Evolutionary conservation across 2,329 filamentous ascomycete genomes (phyloP).

Genomic region (Raffaelea arxii): DNA sequence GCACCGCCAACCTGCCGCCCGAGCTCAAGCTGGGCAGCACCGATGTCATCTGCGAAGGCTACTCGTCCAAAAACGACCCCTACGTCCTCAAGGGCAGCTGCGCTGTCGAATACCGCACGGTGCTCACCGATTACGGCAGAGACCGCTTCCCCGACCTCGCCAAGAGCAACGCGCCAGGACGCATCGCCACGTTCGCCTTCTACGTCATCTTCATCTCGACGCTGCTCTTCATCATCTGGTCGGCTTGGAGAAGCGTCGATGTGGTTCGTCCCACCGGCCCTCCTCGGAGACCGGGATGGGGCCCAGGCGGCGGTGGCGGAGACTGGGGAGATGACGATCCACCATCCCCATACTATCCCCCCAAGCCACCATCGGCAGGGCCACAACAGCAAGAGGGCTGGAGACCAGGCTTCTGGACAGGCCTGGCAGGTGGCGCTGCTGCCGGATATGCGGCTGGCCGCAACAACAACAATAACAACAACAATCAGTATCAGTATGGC

Average conservation of each 20-base stretch:
- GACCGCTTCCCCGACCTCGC: slow-evolving; percentile 52
- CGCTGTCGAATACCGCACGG: slow-evolving; percentile 77
- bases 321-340: slow-evolving; percentile 25
- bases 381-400: slow-evolving; percentile 32
- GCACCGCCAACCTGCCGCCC: slow-evolving; percentile 51
- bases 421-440: slow-evolving; percentile 57
- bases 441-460: slow-evolving; percentile 56
- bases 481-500: no score
- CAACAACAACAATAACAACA: slow-evolving; percentile 26
- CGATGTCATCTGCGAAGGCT: slow-evolving; percentile 90
- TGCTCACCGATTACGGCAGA: slow-evolving; percentile 70
- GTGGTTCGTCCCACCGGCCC: slow-evolving; percentile 15
- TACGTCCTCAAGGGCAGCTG: slow-evolving; percentile 90
- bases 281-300: slow-evolving; percentile 19
- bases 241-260: no score
- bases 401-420: slow-evolving; percentile 68
- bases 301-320: slow-evolving; percentile 26
- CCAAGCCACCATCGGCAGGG: neutral
- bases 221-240: slow-evolving; percentile 51
- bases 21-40: slow-evolving; percentile 68
- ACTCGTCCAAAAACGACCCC: slow-evolving; percentile 62
- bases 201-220: slow-evolving; percentile 51
- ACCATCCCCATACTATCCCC: no score
- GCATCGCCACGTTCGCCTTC: slow-evolving; percentile 37
- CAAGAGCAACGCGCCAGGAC: slow-evolving; percentile 18